Evolutionary conservation across 2,329 filamentous ascomycete genomes (phyloP).

Genomic region (Fusarium piperis): DNA sequence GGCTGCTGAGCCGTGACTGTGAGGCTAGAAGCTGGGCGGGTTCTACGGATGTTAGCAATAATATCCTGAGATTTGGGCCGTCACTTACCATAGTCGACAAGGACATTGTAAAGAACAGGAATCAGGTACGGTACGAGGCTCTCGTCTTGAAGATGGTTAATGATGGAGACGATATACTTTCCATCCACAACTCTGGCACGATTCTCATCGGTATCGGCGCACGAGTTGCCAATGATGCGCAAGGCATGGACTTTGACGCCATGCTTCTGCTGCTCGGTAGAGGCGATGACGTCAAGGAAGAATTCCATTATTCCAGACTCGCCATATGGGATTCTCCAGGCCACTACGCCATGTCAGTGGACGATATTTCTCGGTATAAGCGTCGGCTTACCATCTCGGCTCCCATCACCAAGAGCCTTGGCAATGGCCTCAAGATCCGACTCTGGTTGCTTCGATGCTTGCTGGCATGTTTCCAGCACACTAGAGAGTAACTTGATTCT

Average conservation of each 20-base stretch:
- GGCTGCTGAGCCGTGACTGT: slow-evolving; percentile 59
- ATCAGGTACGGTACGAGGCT: slow-evolving; percentile 62
- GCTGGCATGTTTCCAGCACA: slow-evolving; percentile 51
- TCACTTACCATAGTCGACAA: slow-evolving; percentile 68
- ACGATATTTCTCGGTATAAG: neutral
- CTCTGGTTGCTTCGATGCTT: slow-evolving; percentile 52
- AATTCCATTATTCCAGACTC: slow-evolving; percentile 67
- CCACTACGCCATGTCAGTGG: slow-evolving; percentile 50
- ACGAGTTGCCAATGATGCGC: slow-evolving; percentile 69
- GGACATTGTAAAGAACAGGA: slow-evolving; percentile 70
- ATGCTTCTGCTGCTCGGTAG: slow-evolving; percentile 49
- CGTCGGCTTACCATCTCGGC: slow-evolving; percentile 60
- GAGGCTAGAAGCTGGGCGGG: slow-evolving; percentile 67
- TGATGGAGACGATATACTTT: slow-evolving; percentile 58
- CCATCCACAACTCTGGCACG: slow-evolving; percentile 63
- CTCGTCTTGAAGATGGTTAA: slow-evolving; percentile 59
- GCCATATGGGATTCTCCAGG: slow-evolving; percentile 66
- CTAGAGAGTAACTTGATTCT: slow-evolving; percentile 48
- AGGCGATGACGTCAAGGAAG: slow-evolving; percentile 59
- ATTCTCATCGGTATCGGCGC: slow-evolving; percentile 71
- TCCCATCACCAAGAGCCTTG: slow-evolving; percentile 64
- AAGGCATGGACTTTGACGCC: slow-evolving; percentile 64
- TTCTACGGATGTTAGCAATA: slow-evolving; percentile 50
- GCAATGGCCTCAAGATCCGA: slow-evolving; percentile 56
- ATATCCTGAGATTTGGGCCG: rapidly evolving